Percentiles rank a stretch among this genome's conserved stretches.
Evolutionary conservation across 106 monocot species (phyloP).

Genomic region (Dendrobium huoshanense): DNA sequence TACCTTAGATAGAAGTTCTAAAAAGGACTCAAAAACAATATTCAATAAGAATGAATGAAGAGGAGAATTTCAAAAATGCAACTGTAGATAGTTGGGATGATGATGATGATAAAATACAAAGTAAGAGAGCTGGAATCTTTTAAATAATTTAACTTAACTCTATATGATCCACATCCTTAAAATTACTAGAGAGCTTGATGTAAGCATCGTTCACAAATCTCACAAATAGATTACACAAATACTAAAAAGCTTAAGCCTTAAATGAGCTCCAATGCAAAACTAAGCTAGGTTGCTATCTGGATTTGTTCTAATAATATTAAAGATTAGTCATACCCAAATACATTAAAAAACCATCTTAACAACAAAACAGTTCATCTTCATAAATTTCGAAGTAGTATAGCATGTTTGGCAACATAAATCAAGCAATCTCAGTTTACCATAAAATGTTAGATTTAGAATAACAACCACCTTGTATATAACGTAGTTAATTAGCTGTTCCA

Average conservation of each 20-base stretch:
- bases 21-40: neutral
- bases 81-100: neutral
- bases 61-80: neutral
- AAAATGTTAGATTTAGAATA: neutral
- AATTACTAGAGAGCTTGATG: neutral
- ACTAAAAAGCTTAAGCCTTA: neutral
- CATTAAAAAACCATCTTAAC: neutral
- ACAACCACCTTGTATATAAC: slow-evolving; percentile 70
- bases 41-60: neutral
- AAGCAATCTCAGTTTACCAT: neutral
- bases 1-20: neutral
- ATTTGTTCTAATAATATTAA: neutral
- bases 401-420: neutral
- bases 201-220: neutral
- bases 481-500: slow-evolving; percentile 79
- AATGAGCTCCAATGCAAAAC: neutral
- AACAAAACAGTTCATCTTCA: neutral
- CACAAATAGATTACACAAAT: neutral
- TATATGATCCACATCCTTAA: neutral
- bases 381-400: neutral
- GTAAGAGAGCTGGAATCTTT: neutral
- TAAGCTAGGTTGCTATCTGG: neutral
- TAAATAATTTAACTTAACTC: neutral
- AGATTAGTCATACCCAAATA: neutral
- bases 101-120: neutral